Base-by-base conservation (phyloP, 1,284 basidiomycete genomes). In the Hymenochaete sp. region DNA sequence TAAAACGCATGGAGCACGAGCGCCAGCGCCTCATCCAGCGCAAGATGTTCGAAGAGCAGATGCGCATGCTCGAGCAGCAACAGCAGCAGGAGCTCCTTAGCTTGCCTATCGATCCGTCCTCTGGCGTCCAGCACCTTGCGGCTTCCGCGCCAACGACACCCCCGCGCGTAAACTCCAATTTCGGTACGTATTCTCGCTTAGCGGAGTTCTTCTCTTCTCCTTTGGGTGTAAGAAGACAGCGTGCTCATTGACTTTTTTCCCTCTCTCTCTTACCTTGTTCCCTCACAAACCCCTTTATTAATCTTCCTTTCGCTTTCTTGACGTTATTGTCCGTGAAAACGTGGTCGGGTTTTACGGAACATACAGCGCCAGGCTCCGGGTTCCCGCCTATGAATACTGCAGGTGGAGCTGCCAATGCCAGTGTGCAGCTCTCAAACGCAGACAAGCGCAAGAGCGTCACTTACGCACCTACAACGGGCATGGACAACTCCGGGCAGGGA, bases 1-100 rank as follows among this genome's bases (percentile, higher is more conserved):
- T 90, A 58, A 95, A 93, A 63, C 85, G 90, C 56, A 67, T 88
- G 53, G 89, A 93, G 63, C 89, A 95, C 61, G 48, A 50, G 28
- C 58, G 84, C 46, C 87, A 91, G 65, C 86, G 91, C 54, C 67
- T 68, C 37, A 64, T 88, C 46, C 92, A 95, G 63, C 81, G 90
- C 59, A 86, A 82, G 63, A 67, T 88, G 56, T 95, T 96, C 61
- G 93, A 93, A 64, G 88, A 93, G 56, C 89, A 95, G 65, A 93
- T 95, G 85, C 79, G 82, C 45, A 81, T 75, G 53, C 75, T 96
- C 50, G 93, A 96, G 65, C 86, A 89, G 55, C 84, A 92, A 62
- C 92, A 96, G 64, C 81, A 82, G 14, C 83, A 90, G 59, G 87
- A 84, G 61, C 72, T 89, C 31, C 77, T 91, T 54, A 76, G 58